Evolutionary conservation across 169 alveolate genomes (phyloP).

Genomic region (Cryptosporidium meleagridis): DNA sequence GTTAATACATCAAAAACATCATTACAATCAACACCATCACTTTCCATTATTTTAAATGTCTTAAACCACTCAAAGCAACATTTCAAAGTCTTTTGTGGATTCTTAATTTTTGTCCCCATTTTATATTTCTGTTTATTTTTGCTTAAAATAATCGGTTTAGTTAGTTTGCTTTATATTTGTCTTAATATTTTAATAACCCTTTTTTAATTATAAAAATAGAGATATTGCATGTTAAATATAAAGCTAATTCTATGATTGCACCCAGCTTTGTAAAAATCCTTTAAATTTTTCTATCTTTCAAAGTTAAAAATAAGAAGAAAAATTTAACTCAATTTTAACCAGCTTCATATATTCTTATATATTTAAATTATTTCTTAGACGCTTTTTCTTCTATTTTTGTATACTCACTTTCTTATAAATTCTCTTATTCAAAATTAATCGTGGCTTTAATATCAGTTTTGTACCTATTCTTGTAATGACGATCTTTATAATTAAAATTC

Average conservation of each 20-base stretch:
- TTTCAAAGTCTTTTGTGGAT: constrained; percentile 44
- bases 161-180: neutral
- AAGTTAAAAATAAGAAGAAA: neutral
- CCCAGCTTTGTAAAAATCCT: neutral
- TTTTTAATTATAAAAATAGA: neutral
- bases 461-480: too few relatives aligned
- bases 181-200: neutral
- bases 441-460: neutral
- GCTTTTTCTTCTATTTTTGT: neutral
- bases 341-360: neutral
- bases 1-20: constrained; percentile 41
- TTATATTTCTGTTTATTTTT: neutral
- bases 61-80: constrained; percentile 72
- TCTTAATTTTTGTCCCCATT: constrained; percentile 31
- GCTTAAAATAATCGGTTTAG: neutral
- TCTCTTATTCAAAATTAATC: neutral
- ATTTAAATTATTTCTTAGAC: too few relatives aligned
- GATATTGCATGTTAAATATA: neutral
- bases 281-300: neutral
- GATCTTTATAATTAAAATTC: too few relatives aligned
- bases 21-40: constrained; percentile 36
- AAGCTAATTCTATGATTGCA: neutral
- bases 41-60: constrained; percentile 57
- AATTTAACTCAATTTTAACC: neutral
- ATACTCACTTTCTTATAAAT: neutral